Conservation (phyloP, 2,329 filamentous ascomycete species). For the Trichoderma sp. region DNA sequence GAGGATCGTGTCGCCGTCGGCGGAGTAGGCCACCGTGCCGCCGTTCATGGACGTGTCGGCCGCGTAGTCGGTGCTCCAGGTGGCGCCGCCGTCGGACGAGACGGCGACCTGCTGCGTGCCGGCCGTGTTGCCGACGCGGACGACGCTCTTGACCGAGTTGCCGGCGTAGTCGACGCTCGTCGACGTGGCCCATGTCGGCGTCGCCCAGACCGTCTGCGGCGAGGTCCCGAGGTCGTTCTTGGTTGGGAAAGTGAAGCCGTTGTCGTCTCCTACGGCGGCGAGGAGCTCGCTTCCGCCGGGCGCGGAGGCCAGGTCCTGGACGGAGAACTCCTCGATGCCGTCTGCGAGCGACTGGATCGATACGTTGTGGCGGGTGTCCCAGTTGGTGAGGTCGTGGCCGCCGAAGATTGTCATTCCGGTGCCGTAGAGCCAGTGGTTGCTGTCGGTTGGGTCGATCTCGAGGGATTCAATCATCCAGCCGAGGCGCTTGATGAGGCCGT, state of each 20-base stretch:
- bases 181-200: constrained; percentile 19
- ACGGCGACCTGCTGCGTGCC: constrained; percentile 19
- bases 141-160: constrained; percentile 18
- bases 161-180: constrained; percentile 18
- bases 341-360: constrained; percentile 20
- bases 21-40: constrained; percentile 20
- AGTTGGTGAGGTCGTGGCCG: constrained; percentile 10
- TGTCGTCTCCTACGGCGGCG: constrained; percentile 7
- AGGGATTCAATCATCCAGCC: constrained; percentile 24
- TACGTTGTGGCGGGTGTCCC: constrained; percentile 15
- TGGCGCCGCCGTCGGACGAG: constrained; percentile 17
- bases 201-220: constrained; percentile 15
- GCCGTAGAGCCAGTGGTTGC: constrained; percentile 23
- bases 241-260: constrained; percentile 13
- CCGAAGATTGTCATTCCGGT: constrained; percentile 19
- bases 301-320: constrained; percentile 11
- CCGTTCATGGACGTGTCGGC: constrained; percentile 19
- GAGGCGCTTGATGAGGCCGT: constrained; percentile 14
- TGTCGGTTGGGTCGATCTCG: constrained; percentile 14
- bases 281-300: constrained; percentile 15
- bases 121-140: constrained; percentile 20
- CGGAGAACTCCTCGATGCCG: constrained; percentile 15
- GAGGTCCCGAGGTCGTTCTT: constrained; percentile 6
- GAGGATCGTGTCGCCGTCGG: constrained; percentile 17
- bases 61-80: constrained; percentile 21